phyloP scores from a whole-genome alignment of 805 yeast species.

The Grigorovia transvaalensis region DNA sequence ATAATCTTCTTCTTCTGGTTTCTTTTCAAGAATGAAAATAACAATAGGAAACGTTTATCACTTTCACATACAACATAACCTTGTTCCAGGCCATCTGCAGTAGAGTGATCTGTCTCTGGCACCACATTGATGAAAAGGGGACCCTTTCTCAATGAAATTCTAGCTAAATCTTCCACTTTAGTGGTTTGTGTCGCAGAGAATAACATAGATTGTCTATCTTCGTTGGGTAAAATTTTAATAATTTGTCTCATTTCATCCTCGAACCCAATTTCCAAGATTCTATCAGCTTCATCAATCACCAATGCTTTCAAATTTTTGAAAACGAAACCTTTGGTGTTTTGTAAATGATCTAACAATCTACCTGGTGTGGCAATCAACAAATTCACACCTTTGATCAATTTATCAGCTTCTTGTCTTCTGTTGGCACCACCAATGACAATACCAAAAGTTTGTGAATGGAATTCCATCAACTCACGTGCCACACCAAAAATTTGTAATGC shows the following conservation, averaged over 20 bases:
- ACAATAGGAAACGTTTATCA: conserved; percentile 80
- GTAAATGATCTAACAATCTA: conserved; percentile 89
- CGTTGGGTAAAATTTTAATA: conserved; percentile 83
- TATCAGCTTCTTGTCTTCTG: conserved; percentile 95
- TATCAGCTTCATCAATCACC: conserved; percentile 95
- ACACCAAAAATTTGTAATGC: conserved; percentile 98
- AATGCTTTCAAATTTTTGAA: conserved; percentile 91
- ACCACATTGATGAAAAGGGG: conserved; percentile 92
- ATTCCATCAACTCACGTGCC: conserved; percentile 84
- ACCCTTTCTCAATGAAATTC: conserved; percentile 89
- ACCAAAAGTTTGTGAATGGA: conserved; percentile 88
- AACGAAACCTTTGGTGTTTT: conserved; percentile 87
- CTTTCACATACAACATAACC: conserved; percentile 97
- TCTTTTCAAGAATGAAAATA: conserved; percentile 89
- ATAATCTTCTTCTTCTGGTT: conserved; percentile 85
- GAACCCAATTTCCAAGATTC: conserved; percentile 94
- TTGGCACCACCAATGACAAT: conserved; percentile 98
- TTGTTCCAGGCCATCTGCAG: conserved; percentile 95
- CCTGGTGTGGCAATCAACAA: conserved; percentile 96
- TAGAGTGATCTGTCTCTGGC: conserved; percentile 68
- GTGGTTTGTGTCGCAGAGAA: conserved; percentile 99
- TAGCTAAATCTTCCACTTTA: conserved; percentile 94
- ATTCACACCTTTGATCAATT: conserved; percentile 87
- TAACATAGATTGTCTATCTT: conserved; percentile 90
- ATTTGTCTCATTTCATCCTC: conserved; percentile 99